phyloP scores from a whole-genome alignment of 2,329 filamentous ascomycete species.

The Gliomastix tumulicola region DNA sequence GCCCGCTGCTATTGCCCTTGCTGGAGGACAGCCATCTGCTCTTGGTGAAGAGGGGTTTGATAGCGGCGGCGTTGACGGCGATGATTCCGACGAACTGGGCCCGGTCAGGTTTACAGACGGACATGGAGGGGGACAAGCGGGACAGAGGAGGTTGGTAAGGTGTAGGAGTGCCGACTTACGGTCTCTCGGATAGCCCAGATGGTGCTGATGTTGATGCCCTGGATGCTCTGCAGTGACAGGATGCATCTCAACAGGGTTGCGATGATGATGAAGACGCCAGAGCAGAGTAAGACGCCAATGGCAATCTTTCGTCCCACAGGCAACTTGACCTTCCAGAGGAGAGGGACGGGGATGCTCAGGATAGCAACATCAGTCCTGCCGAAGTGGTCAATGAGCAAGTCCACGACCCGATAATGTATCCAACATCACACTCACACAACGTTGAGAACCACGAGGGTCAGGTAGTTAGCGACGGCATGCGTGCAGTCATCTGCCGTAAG shows the following conservation, averaged over 20 bases:
- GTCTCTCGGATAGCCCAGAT: slow-evolving; percentile 37
- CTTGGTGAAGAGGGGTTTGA: slow-evolving; percentile 29
- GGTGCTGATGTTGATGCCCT: slow-evolving; percentile 27
- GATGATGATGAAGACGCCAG: slow-evolving; percentile 34
- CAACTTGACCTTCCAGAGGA: slow-evolving; percentile 30
- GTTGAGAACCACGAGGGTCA: slow-evolving; percentile 26
- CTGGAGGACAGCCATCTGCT: slow-evolving; percentile 22
- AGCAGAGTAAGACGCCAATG: slow-evolving; percentile 29
- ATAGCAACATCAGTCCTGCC: slow-evolving; percentile 30
- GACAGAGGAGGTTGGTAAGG: too few species aligned
- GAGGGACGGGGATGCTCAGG: slow-evolving; percentile 29
- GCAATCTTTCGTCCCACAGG: slow-evolving; percentile 26
- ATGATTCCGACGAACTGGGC: slow-evolving; percentile 36
- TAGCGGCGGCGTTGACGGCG: slow-evolving; percentile 30
- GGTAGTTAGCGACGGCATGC: slow-evolving; percentile 24
- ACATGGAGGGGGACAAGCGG: too few species aligned
- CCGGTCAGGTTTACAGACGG: background rate
- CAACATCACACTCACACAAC: slow-evolving; percentile 23
- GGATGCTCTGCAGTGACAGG: slow-evolving; percentile 23
- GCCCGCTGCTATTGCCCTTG: slow-evolving; percentile 18
- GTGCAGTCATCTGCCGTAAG: slow-evolving; percentile 21
- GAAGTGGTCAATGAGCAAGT: fast-evolving
- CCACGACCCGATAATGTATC: background rate
- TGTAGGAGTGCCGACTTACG: too few species aligned
- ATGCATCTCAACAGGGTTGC: slow-evolving; percentile 33